Evolutionary conservation across 495 filamentous ascomycete genomes (phyloP), one percentile per base, ranked within the genome.

Genomic region (Penicillium samsonianum): DNA sequence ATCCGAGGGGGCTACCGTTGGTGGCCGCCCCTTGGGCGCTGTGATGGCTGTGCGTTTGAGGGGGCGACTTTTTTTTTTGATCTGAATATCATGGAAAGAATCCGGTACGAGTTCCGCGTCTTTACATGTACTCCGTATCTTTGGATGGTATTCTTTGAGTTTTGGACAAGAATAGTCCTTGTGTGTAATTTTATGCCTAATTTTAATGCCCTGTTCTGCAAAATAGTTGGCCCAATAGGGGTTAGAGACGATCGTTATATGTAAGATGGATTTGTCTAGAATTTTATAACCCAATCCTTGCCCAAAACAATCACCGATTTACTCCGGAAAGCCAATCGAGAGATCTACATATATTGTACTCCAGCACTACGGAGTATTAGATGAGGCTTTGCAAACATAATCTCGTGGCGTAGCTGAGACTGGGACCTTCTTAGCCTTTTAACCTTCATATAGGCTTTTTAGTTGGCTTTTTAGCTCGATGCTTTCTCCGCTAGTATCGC

Each of bases 351-450:
- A 19, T 17, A n/a, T 31, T 14, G 35, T 17, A 9, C 23, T 25
- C 23, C 23, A 25, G 23, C 23, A 25, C 23, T 2, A 2, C 23
- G 23, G 2, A 2, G 2, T 25, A 25, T 25, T 45, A 43, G 20
- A 37, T 8, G 16, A 3, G 35, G 5, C 7, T 16, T 38, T 38
- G 17, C 12, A 9, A 20, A 14, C 2, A n/a, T n/a, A 11, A 22
- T 38, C 19, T 49, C 33, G 62, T 67, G 65, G 65, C 65, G 65
- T 55, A 47, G 65, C 65, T 67, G 65, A 65, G 61, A 58, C 19
- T 33, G 16, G 52, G 49, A 26, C 35, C 10, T 28, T 28, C 44
- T 28, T 23, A 49, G 46, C 22, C 33, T 40, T 22, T 50, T 51
- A 51, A 31, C 20, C 48, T 38, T 40, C 35, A 17, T 7, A 22